Percentiles rank a stretch among this genome's conserved stretches.
phyloP scores from a whole-genome alignment of 2,329 filamentous ascomycete species.

The Balansia obtecta region DNA sequence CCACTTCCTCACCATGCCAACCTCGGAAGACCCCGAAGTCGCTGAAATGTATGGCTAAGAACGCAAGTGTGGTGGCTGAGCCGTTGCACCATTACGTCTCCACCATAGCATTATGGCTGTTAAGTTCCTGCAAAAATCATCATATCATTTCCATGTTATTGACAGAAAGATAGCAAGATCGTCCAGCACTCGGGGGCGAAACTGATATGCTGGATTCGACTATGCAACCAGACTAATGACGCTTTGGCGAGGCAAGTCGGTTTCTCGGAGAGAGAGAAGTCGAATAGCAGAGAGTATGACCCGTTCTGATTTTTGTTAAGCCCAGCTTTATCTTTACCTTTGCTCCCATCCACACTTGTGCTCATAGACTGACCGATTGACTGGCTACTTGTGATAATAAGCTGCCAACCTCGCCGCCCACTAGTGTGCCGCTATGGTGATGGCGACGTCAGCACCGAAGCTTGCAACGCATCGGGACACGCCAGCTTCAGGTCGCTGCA shows the following conservation, averaged over 20 bases:
- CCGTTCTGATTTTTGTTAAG: too few species aligned
- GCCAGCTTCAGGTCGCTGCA: not conserved
- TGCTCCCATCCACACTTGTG: not conserved
- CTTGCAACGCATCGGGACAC: constrained; percentile 1
- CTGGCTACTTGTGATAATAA: not conserved
- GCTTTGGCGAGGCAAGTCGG: too few species aligned
- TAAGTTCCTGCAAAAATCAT: too few species aligned
- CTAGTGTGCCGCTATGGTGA: not conserved
- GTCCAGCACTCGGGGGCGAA: not conserved
- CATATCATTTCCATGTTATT: not conserved
- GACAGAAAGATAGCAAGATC: not conserved
- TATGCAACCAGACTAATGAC: too few species aligned
- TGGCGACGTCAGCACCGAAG: not conserved
- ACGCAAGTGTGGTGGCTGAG: not conserved
- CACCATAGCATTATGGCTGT: not conserved
- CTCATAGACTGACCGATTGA: not conserved
- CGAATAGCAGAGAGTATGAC: too few species aligned
- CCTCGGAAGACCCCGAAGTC: not conserved
- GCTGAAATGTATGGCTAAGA: not conserved
- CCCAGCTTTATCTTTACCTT: not conserved
- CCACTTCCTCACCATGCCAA: not conserved
- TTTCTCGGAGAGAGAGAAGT: too few species aligned
- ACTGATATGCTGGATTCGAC: not conserved
- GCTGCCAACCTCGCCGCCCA: not conserved
- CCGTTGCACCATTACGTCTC: not conserved